Base-by-base conservation (phyloP, 805 yeast genomes). In the Sporopachydermia lactativora region DNA sequence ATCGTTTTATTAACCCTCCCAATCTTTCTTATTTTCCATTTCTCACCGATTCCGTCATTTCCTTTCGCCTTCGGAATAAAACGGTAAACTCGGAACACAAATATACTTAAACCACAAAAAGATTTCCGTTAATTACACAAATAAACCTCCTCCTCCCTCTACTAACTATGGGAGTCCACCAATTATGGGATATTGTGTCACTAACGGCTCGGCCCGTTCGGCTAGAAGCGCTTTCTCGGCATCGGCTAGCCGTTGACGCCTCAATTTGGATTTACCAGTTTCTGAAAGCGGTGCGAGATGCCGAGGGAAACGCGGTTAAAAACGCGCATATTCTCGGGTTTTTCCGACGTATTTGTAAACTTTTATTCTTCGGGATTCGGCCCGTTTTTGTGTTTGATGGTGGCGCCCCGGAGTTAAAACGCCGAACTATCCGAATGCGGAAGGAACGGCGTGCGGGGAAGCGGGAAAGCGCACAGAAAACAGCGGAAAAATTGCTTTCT, bases 181-280 rank as follows among this genome's bases (percentile, higher is more conserved):
- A 92, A 4, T 71, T 92, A 38, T 92, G 99, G 99, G 85, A 78
- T 39, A 76, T 92, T 6, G 66, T 89, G 2, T 94, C 85, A 4
- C 94, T 96, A 0, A 73, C 89, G 0, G 92, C 97, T 0, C 67
- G 81, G 39, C 96, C 99, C 0, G 95, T 92, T 2, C 69, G 89
- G 41, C 67, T 92, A 18, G 97, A 89, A 55, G 77, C 94, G 0
- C 66, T 92, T 28, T 71, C 81, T 16, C 76, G 86, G 43, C 81
- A 79, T 54, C 66, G 71, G 41, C 64, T 92, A 50, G 98, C 98
- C 0, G 89, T 92, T 4, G 99, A 92, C 65, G 99, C 98, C 1
- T 89, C 97, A 2, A 92, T 92, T 47, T 92, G 99, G 99, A 81
- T 92, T 41, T 92, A 92, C 55, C 99, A 92, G 57, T 92, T 92